A percentile compares a stretch with the other conserved stretches of the same genome.
Conservation (phyloP, 2,329 filamentous ascomycete genomes). For the Fusarium phyllophilum region DNA sequence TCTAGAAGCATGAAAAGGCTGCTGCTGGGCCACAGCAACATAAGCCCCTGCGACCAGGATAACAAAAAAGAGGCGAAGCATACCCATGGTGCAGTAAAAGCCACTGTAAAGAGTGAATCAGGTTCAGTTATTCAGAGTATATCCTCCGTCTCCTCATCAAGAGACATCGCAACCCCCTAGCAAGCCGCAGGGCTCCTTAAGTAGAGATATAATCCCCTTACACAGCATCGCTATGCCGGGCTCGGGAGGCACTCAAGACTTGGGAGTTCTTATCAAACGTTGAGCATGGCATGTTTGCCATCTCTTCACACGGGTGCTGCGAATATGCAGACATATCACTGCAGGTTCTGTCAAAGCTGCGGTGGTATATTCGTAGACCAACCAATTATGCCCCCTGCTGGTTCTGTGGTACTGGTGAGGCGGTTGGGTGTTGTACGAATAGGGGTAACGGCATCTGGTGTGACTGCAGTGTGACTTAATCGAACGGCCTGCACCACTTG, state of each 20-base stretch:
- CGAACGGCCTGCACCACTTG: not conserved
- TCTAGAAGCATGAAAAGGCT: conserved; percentile 3
- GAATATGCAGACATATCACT: conserved; percentile 11
- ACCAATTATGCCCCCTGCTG: not conserved
- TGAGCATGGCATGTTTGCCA: conserved; percentile 28
- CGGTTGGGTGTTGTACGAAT: conserved; percentile 4
- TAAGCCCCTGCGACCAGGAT: conserved; percentile 21
- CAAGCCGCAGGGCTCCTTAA: conserved; percentile 15
- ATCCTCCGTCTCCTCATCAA: conserved; percentile 14
- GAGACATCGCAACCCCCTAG: not conserved
- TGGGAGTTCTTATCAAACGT: conserved; percentile 29
- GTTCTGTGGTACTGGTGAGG: conserved; percentile 8
- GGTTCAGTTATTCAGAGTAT: conserved; percentile 10
- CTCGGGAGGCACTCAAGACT: conserved; percentile 12
- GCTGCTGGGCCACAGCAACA: not conserved
- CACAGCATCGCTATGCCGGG: conserved; percentile 13
- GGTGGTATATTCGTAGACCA: conserved; percentile 1
- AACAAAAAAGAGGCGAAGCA: conserved; percentile 18
- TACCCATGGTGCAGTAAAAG: conserved; percentile 33
- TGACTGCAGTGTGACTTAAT: conserved; percentile 28
- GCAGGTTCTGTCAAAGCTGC: conserved; percentile 19
- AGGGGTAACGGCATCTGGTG: conserved; percentile 30
- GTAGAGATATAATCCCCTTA: conserved; percentile 21
- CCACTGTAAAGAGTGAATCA: conserved; percentile 30
- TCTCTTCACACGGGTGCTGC: conserved; percentile 11